Percentiles rank a stretch among this genome's conserved stretches.
These are phyloP conservation scores for Cyphellophora attinorum DNA, from an alignment of 2,329 filamentous ascomycete species.

Conservation along the genomic window DNA sequence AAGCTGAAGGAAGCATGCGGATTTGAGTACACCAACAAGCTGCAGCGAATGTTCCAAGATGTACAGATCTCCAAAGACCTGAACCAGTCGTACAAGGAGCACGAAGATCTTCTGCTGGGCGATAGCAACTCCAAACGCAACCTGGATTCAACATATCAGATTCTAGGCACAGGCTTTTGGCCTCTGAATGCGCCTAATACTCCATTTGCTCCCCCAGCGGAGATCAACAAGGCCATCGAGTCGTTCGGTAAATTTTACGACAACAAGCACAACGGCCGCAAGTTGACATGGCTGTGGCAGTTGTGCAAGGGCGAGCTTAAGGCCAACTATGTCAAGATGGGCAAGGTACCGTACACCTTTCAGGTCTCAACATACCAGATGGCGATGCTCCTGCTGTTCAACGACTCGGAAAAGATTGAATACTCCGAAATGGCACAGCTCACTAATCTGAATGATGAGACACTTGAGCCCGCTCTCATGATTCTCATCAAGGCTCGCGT, in stretches of 20 bases:
- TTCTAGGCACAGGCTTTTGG: slow-evolving; percentile 96
- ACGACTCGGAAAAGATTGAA: slow-evolving; percentile 73
- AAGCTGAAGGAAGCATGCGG: slow-evolving; percentile 98
- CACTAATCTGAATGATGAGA: slow-evolving; percentile 70
- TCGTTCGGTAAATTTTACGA: slow-evolving; percentile 87
- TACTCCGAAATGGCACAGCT: slow-evolving; percentile 81
- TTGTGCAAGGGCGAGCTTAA: slow-evolving; percentile 95
- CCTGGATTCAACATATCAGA: slow-evolving; percentile 80
- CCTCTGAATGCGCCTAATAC: slow-evolving; percentile 79
- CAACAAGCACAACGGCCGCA: slow-evolving; percentile 91
- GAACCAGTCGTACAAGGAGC: slow-evolving; percentile 78
- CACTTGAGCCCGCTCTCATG: slow-evolving; percentile 73
- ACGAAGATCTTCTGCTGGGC: slow-evolving; percentile 55
- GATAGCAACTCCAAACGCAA: slow-evolving; percentile 56
- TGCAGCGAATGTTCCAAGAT: slow-evolving; percentile 99
- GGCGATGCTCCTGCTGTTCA: slow-evolving; percentile 90
- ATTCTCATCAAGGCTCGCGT: slow-evolving; percentile 93
- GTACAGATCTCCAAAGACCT: slow-evolving; percentile 98
- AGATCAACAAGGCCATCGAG: slow-evolving; percentile 79
- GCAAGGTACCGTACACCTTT: slow-evolving; percentile 90
- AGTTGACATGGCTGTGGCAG: slow-evolving; percentile 97
- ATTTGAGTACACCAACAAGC: slow-evolving; percentile 98
- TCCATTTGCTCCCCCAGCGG: slow-evolving; percentile 75
- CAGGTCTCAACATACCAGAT: slow-evolving; percentile 98
- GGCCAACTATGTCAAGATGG: slow-evolving; percentile 80